Percentiles rank a stretch among this genome's conserved stretches.
Conservation (phyloP, 1,284 basidiomycete genomes). For the Puccinia horiana region DNA sequence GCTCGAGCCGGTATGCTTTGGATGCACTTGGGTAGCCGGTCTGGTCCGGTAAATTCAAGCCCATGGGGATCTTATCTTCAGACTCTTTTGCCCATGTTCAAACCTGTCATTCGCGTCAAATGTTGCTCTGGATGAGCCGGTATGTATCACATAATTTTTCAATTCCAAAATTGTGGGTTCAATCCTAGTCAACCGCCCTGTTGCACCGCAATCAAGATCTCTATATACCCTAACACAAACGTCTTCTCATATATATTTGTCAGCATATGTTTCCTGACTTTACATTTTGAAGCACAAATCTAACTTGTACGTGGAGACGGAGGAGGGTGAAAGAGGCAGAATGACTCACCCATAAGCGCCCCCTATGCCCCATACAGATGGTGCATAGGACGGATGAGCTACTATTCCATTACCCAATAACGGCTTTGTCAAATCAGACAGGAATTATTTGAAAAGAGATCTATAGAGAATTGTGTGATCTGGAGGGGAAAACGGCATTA, state of each 20-base stretch:
- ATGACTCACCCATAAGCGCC: not conserved
- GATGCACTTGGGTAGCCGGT: conserved; percentile 7
- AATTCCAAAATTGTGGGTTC: too few relatives aligned
- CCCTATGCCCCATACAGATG: not conserved
- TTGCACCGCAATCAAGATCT: too few relatives aligned
- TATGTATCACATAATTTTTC: not conserved
- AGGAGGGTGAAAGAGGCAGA: not conserved
- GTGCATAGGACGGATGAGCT: not conserved
- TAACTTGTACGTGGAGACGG: not conserved
- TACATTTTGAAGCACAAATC: not conserved
- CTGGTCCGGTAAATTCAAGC: conserved; percentile 8
- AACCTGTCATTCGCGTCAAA: not conserved
- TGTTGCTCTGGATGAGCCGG: not conserved
- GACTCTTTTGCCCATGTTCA: not conserved
- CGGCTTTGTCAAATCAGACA: too few relatives aligned
- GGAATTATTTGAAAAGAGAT: not conserved
- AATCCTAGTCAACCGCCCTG: too few relatives aligned
- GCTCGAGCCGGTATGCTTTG: not conserved
- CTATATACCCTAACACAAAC: too few relatives aligned
- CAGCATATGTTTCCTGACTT: not conserved
- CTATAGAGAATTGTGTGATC: too few relatives aligned
- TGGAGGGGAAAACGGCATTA: too few relatives aligned
- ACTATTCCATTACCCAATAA: not conserved
- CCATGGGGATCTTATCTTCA: conserved; percentile 9
- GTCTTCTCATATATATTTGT: too few relatives aligned